Evolutionary conservation across 805 yeast genomes (phyloP).

Genomic region (Jamesozyma hellenica): DNA sequence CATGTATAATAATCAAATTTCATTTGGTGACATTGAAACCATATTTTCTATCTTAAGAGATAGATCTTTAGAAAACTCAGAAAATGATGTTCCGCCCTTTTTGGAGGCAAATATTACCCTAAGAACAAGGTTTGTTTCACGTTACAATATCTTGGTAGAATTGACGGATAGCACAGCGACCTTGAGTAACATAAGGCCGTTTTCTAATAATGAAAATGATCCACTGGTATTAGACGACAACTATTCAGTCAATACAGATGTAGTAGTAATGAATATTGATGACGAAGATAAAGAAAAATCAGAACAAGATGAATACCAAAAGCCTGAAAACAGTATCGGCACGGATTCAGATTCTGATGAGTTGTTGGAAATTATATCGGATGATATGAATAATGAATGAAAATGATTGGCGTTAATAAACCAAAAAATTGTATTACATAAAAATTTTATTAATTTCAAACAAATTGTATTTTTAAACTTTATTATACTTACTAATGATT

Average conservation of each 20-base stretch:
- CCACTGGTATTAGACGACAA: conserved; percentile 27
- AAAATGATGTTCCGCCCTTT: conserved; percentile 13
- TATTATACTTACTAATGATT: neutral
- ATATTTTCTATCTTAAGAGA: conserved; percentile 23
- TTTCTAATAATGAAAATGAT: conserved; percentile 24
- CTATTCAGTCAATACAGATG: neutral
- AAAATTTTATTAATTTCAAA: too few relatives aligned
- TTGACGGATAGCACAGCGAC: conserved; percentile 27
- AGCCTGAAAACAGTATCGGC: neutral
- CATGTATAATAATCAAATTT: conserved; percentile 23
- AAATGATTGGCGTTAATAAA: too few relatives aligned
- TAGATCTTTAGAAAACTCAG: conserved; percentile 18
- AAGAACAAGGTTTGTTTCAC: conserved; percentile 26
- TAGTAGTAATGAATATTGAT: conserved; percentile 15
- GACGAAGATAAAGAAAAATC: too few relatives aligned
- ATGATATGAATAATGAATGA: neutral
- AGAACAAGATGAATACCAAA: neutral
- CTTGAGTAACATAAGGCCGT: conserved; percentile 22
- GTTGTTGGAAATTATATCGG: conserved; percentile 8
- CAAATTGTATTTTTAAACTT: neutral
- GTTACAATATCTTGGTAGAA: conserved; percentile 29
- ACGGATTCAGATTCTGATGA: conserved; percentile 11
- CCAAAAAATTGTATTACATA: too few relatives aligned
- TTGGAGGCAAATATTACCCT: conserved; percentile 13
- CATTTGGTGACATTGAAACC: conserved; percentile 25